Percentiles rank a stretch among this genome's conserved stretches.
Conservation (phyloP, 768 basidiomycete species). For the Tylopilus intermedius region DNA sequence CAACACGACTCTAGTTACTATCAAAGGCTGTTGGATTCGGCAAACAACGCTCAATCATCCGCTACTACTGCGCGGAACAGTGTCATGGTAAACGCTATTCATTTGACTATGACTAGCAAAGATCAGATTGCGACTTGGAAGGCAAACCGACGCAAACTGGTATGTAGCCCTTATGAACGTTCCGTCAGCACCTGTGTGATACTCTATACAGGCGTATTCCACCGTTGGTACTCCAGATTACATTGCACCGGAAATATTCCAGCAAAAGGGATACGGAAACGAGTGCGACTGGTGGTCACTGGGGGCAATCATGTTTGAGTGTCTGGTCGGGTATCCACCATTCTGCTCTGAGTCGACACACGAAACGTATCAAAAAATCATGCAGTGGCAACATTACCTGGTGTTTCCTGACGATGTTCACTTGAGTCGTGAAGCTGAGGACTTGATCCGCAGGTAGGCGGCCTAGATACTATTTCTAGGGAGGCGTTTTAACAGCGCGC, state of each 20-base stretch:
- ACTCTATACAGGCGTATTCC: conserved; percentile 72
- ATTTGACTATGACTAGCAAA: conserved; percentile 90
- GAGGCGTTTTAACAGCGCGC: conserved; percentile 5
- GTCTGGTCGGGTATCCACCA: conserved; percentile 92
- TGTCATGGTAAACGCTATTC: conserved; percentile 96
- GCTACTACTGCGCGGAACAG: conserved; percentile 69
- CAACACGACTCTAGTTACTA: conserved; percentile 97
- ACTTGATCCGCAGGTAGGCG: conserved; percentile 73
- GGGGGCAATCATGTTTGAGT: conserved; percentile 98
- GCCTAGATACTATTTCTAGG: not conserved
- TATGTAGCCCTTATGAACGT: conserved; percentile 32
- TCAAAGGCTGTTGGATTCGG: conserved; percentile 75
- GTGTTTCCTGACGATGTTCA: conserved; percentile 93
- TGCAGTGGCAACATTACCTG: conserved; percentile 87
- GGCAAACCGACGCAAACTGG: conserved; percentile 92
- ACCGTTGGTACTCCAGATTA: conserved; percentile 97
- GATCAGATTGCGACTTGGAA: conserved; percentile 98
- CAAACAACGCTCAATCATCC: conserved; percentile 40
- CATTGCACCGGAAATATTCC: conserved; percentile 95
- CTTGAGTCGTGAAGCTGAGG: conserved; percentile 85
- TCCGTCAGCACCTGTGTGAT: conserved; percentile 1
- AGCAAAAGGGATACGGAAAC: conserved; percentile 94
- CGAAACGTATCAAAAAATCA: conserved; percentile 97
- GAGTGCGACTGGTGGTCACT: conserved; percentile 99
- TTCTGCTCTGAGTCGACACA: conserved; percentile 96